A percentile compares a stretch with the other conserved stretches of the same genome.
Conservation (phyloP, 2,329 filamentous ascomycete genomes). For the Trematosphaeria pertusa region DNA sequence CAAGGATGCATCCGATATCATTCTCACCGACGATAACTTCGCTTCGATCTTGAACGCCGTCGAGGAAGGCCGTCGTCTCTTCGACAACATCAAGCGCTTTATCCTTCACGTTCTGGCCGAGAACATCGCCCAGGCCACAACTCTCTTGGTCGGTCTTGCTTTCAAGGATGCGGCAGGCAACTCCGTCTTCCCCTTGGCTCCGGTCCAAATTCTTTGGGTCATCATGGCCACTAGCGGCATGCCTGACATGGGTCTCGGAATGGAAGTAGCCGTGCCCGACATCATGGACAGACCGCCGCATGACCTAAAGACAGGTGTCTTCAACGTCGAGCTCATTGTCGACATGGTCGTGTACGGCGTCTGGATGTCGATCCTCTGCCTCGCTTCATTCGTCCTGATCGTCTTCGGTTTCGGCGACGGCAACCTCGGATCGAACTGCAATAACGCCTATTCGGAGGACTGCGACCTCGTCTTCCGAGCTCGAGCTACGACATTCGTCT, state of each 20-base stretch:
- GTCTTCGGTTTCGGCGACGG: constrained; percentile 22
- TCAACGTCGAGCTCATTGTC: constrained; percentile 24
- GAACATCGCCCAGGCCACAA: constrained; percentile 20
- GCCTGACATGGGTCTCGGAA: constrained; percentile 25
- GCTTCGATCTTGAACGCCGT: constrained; percentile 29
- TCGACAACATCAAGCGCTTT: constrained; percentile 30
- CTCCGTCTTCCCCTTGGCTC: constrained; percentile 26
- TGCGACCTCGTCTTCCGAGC: constrained; percentile 49
- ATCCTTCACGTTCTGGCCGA: constrained; percentile 15
- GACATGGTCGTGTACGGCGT: constrained; percentile 30
- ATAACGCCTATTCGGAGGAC: constrained; percentile 13
- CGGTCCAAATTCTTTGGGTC: constrained; percentile 28
- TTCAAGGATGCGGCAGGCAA: constrained; percentile 19
- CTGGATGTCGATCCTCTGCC: constrained; percentile 10
- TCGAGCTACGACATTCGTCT: constrained; percentile 73
- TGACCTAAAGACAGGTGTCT: constrained; percentile 21
- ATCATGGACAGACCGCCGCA: constrained; percentile 25
- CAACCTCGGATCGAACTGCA: constrained; percentile 23
- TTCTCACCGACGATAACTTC: constrained; percentile 31
- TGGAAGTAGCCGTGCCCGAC: constrained; percentile 22
- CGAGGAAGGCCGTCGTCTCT: constrained; percentile 30
- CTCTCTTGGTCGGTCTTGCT: constrained; percentile 22
- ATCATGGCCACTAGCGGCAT: constrained; percentile 29
- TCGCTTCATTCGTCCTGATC: constrained; percentile 16
- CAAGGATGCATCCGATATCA: constrained; percentile 22